Conservation (phyloP, 352 stramenopile genomes). For the Globisporangium splendens region DNA sequence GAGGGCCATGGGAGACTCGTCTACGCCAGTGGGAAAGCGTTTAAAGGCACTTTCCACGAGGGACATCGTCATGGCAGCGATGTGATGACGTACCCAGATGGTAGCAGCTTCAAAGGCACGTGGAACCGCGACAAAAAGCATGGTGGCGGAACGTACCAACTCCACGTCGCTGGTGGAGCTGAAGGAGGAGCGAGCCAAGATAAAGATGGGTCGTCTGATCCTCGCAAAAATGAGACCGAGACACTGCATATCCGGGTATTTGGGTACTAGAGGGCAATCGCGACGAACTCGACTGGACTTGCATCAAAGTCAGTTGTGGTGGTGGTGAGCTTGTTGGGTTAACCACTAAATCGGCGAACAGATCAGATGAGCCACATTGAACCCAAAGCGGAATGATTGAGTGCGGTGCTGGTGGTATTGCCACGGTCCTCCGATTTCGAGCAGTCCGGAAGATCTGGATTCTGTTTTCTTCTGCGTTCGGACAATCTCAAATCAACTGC, state of each 20-base stretch:
- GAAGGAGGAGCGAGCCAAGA: neutral
- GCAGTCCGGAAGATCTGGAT: too few species aligned
- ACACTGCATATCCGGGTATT: conserved; percentile 36
- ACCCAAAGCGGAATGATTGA: too few species aligned
- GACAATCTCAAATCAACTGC: too few species aligned
- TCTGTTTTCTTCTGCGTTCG: too few species aligned
- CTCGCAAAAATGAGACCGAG: conserved; percentile 4
- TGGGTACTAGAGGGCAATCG: conserved; percentile 22
- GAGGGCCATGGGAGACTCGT: conserved; percentile 68
- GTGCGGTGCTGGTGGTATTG: too few species aligned
- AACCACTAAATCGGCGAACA: too few species aligned
- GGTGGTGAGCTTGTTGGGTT: too few species aligned
- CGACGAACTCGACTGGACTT: too few species aligned
- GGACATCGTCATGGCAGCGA: conserved; percentile 73
- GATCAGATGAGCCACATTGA: too few species aligned
- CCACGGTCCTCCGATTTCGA: too few species aligned
- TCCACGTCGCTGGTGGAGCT: conserved; percentile 24
- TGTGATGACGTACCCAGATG: conserved; percentile 76
- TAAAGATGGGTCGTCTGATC: too few species aligned
- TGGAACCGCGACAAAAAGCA: conserved; percentile 89
- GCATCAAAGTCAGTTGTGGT: too few species aligned
- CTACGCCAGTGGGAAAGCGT: conserved; percentile 79
- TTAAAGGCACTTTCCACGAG: conserved; percentile 81
- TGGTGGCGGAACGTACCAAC: conserved; percentile 68
- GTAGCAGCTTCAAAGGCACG: conserved; percentile 79